Evolutionary conservation across 192 early-diverging fungal species (phyloP), one percentile per base, ranked within the genome.

Genomic region (Martensiomyces pterosporus): DNA sequence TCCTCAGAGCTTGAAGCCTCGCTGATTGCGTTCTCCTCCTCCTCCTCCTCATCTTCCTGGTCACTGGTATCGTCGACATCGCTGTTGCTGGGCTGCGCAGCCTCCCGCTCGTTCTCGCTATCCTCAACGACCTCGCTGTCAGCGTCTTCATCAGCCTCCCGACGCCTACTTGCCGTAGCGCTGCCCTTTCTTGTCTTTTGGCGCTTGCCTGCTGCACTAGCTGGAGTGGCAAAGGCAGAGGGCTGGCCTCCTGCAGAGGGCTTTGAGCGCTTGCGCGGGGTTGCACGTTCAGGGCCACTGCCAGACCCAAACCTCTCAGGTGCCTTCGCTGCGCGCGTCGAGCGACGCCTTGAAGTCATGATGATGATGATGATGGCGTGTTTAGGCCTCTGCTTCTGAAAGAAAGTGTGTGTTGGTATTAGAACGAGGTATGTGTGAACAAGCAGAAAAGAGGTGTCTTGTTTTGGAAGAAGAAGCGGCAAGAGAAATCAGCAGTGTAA

Each of bases 231-330:
- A 27, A 63, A 63, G 7, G 60, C 60, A 2, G 60, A 63, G 10
- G 40, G 9, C 12, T 23, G 29, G n/a, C 36, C 41, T 23, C 36
- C 39, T 37, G 42, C 19, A 22, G 22, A 23, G 12, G 43, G 26
- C 37, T 60, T 64, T 39, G 40, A 23, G 19, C 61, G 68, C 26
- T 64, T 72, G 34, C 53, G 61, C 9, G 68, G 68, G 6, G 68
- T 72, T 10, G 57, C 37, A 34, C 43, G 46, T 1, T 36, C 41
- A 27, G 14, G 42, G n/a, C n/a, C n/a, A n/a, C n/a, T 21, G 18
- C 24, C 21, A 19, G 55, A 24, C 6, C 52, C 54, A 43, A 72
- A 45, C 9, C 68, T 40, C 27, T 64, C 61, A 12, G 68, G 68
- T 23, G 49, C 49, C 37, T 55, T 59, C 8, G 57, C 43, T 12